Percentiles rank a stretch among this genome's conserved stretches.
phyloP scores from a whole-genome alignment of 805 yeast genomes.

The Wickerhamomyces chaumierensis region DNA sequence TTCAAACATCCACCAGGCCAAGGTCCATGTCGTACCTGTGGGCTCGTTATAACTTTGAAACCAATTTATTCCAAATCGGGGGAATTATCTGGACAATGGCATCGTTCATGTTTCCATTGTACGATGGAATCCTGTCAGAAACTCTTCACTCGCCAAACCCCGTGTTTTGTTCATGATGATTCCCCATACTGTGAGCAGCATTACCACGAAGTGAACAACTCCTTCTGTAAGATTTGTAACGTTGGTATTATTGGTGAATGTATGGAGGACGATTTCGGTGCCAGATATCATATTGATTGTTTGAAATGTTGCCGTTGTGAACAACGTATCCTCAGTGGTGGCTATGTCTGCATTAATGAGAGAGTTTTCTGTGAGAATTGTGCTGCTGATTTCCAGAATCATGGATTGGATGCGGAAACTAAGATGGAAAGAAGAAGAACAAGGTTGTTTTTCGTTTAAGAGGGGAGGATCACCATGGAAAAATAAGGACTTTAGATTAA shows the following conservation, averaged over 20 bases:
- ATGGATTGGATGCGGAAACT: too few relatives aligned
- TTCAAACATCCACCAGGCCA: slow-evolving; percentile 49
- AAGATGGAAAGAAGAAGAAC: slow-evolving; percentile 19
- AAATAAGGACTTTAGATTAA: too few relatives aligned
- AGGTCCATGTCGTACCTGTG: slow-evolving; percentile 79
- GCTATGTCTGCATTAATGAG: slow-evolving; percentile 37
- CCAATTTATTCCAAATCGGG: slow-evolving; percentile 75
- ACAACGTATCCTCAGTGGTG: slow-evolving; percentile 34
- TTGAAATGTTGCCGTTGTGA: slow-evolving; percentile 57
- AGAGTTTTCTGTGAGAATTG: slow-evolving; percentile 39
- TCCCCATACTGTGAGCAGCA: slow-evolving; percentile 74
- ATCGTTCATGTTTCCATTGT: slow-evolving; percentile 76
- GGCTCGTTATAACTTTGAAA: slow-evolving; percentile 40
- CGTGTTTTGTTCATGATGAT: slow-evolving; percentile 70
- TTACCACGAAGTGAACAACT: slow-evolving; percentile 63
- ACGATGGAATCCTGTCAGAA: slow-evolving; percentile 37
- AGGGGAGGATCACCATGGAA: too few relatives aligned
- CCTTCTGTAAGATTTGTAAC: slow-evolving; percentile 62
- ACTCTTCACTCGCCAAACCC: slow-evolving; percentile 45
- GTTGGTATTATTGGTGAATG: slow-evolving; percentile 85
- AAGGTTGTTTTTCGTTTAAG: slow-evolving; percentile 4
- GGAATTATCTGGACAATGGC: slow-evolving; percentile 92
- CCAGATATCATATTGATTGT: slow-evolving; percentile 70
- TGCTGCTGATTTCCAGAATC: slow-evolving; percentile 5
- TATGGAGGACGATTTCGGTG: slow-evolving; percentile 59